Base-by-base conservation (phyloP, 805 yeast species). In the Candida corydali region DNA sequence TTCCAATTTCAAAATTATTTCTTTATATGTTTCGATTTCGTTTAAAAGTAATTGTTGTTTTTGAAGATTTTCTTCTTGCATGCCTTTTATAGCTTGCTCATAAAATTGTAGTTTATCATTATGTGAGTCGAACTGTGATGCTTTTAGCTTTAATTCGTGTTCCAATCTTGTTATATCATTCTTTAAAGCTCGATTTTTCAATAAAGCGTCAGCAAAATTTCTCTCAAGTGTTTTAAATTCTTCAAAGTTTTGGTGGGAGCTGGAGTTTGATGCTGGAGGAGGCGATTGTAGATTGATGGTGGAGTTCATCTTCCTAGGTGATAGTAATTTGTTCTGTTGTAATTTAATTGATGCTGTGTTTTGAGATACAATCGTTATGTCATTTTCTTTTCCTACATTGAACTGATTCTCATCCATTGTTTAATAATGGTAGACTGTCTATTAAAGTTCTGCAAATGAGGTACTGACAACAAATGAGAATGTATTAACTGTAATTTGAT, bases 21-120 rank as follows among this genome's bases (percentile, higher is more conserved):
- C 62, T 36, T 61, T 55, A 48, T 66, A 65, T 34, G 49, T 55
- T 10, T 41, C 30, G 12, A 63, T 37, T 38, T 66, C 68, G 32
- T 52, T 56, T 5, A 49, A 44, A 36, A 56, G 52, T 11, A 60
- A 36, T n/a, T 57, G 59, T 18, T 47, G 52, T 27, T 51, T 49
- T 32, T 56, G 52, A 19, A 41, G 38, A 40, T 55, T 50, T 12
- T 65, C 66, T 5, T 50, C 52, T 36, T 63, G 58, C 28, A 56
- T 43, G 11, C 43, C 43, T 26, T 55, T 55, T 17, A 65, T 43
- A 22, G 47, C 43, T 22, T 50, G 45, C 37, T 67, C 72, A 25
- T 51, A 52, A 30, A 44, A 49, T 18, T 42, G 26, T 4, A 58
- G 34, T 34, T 54, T 57, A 17, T 48, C 54, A 3, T 45, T 32